Base-by-base conservation (phyloP, 441 rosid species). In the Biscutella laevigata region DNA sequence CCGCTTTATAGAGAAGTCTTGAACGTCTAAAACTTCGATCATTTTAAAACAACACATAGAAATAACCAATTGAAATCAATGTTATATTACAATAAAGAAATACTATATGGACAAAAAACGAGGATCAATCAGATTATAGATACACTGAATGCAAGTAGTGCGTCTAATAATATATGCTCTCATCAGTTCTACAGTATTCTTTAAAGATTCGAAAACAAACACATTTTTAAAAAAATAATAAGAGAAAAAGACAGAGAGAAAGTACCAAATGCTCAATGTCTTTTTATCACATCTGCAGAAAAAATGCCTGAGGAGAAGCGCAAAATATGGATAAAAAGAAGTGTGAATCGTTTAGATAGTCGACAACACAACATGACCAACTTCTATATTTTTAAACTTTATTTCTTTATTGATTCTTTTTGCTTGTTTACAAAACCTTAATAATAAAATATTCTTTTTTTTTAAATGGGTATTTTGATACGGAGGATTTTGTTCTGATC, bases 311-410 rank as follows among this genome's bases (percentile, higher is more conserved):
- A 64, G 15, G 43, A 39, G 49, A 46, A 48, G 13, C 50, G 54
- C 20, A 37, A 22, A 54, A 27, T 12, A 12, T 22, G 55, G 22
- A 7, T 14, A 14, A 42, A 25, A 19, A 60, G 33, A 24, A 54
- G 42, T 51, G 33, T 34, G 32, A 39, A 58, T 50, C n/a, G 64
- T 59, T 20, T 49, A 36, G 64, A 58, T 37, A 43, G 55, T 36
- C 36, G 65, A 66, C 65, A 66, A 43, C 55, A 44, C 54, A n/a
- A n/a, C n/a, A n/a, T n/a, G 24, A 66, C 60, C 34, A 57, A 50
- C 53, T 64, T 36, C 59, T 24, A 28, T 43, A 50, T 40, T 20
- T 48, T 26, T 2, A 35, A 49, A 50, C 52, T 64, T 64, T 22
- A 40, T 48, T 56, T 63, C 36, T 64, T 49, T 33, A 3, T 45